These are phyloP conservation scores for Cladosporium velox DNA, from an alignment of 2,329 filamentous ascomycete species.

Conservation along the genomic window DNA sequence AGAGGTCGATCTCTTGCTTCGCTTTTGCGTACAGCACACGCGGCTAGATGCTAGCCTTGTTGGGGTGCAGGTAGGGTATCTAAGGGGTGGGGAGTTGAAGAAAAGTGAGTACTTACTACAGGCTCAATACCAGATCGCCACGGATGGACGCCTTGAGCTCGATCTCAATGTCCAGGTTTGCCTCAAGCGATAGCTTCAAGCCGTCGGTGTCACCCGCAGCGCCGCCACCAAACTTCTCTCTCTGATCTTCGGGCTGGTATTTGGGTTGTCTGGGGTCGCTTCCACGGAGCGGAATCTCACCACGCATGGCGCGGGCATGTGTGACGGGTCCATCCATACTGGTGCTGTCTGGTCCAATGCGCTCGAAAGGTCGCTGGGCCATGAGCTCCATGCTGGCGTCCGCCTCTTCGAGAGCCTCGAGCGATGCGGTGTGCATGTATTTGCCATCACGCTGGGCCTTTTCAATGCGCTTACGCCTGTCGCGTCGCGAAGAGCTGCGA, in stretches of 20 bases:
- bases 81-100: neutral
- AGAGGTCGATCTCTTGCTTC: slow-evolving; percentile 10
- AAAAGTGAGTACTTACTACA: slow-evolving; percentile 62
- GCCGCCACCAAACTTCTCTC: slow-evolving; percentile 5
- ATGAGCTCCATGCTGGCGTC: slow-evolving; percentile 52
- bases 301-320: slow-evolving; percentile 54
- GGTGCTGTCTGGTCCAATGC: slow-evolving; percentile 57
- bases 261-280: slow-evolving; percentile 54
- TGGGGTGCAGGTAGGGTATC: neutral
- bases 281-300: slow-evolving; percentile 57
- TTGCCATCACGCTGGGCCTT: slow-evolving; percentile 50
- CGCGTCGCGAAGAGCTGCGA: slow-evolving; percentile 50
- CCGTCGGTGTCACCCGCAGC: slow-evolving; percentile 58
- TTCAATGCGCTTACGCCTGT: slow-evolving; percentile 49
- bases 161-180: slow-evolving; percentile 81
- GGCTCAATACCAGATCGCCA: slow-evolving; percentile 76
- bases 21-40: neutral
- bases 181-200: slow-evolving; percentile 69
- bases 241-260: slow-evolving; percentile 29
- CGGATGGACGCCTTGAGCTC: slow-evolving; percentile 83
- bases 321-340: slow-evolving; percentile 60
- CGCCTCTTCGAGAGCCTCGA: slow-evolving; percentile 54
- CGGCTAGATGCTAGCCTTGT: neutral
- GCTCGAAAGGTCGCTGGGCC: slow-evolving; percentile 55
- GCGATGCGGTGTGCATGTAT: slow-evolving; percentile 53